These are phyloP conservation scores for Coelastrella sp. DNA, from an alignment of 139 green algal genomes.

Conservation along the genomic window DNA sequence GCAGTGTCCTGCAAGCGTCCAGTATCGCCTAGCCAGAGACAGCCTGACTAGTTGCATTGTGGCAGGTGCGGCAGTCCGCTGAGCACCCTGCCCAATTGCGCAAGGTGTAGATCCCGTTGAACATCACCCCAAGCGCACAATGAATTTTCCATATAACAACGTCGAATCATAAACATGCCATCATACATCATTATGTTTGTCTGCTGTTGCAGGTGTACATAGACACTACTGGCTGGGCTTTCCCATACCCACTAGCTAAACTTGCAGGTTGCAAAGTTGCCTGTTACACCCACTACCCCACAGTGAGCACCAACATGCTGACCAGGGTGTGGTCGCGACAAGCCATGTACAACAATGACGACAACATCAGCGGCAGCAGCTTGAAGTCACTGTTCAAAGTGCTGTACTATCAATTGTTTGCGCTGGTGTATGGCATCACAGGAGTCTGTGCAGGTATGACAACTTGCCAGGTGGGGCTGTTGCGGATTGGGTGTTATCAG, in stretches of 20 bases:
- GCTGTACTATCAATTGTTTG: conserved; percentile 90
- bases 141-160: not conserved
- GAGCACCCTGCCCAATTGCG: too few species aligned
- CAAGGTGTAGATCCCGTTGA: too few species aligned
- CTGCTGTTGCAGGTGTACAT: conserved; percentile 78
- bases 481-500: too few species aligned
- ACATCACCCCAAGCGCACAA: not conserved
- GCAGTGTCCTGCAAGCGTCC: too few species aligned
- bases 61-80: too few species aligned
- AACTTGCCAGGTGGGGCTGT: too few species aligned
- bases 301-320: conserved; percentile 95
- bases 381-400: conserved; percentile 78
- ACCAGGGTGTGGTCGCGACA: conserved; percentile 36
- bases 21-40: too few species aligned
- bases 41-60: too few species aligned
- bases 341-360: conserved; percentile 85
- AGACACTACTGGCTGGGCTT: conserved; percentile 96
- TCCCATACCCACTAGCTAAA: conserved; percentile 88
- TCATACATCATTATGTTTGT: too few species aligned
- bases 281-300: conserved; percentile 97
- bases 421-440: conserved; percentile 78
- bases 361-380: conserved; percentile 50
- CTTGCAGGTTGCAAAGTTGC: conserved; percentile 77
- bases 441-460: conserved; percentile 57
- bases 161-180: too few species aligned